phyloP scores from a whole-genome alignment of 208 protist genomes.

The Wallacemonas rigidus region DNA sequence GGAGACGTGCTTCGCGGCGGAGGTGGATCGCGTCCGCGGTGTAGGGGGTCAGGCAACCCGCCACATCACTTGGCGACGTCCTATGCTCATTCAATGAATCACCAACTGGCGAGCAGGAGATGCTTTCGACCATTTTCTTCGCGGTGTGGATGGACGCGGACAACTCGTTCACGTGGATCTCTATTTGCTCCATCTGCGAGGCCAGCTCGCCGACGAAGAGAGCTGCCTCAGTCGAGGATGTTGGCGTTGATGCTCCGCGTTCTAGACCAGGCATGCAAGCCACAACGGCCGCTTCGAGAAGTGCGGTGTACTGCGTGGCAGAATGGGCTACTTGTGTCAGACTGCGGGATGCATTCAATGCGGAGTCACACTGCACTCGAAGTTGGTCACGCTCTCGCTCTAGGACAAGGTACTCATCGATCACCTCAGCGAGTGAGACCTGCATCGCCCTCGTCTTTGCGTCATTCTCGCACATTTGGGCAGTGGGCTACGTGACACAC shows the following conservation, averaged over 20 bases:
- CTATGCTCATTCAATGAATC: no score
- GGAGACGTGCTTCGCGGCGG: slow-evolving; percentile 20
- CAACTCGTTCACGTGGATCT: slow-evolving; percentile 1
- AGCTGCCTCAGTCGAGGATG: neutral
- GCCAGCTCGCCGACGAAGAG: slow-evolving; percentile 11
- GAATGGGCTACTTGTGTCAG: neutral
- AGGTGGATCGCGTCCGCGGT: neutral
- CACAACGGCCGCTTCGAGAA: slow-evolving; percentile 10
- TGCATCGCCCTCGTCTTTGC: slow-evolving; percentile 22
- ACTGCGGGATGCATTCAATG: neutral
- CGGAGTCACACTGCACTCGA: neutral
- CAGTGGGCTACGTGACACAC: no score
- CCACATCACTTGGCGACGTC: no score
- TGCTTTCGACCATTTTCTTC: neutral
- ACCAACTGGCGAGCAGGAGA: neutral
- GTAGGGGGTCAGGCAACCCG: no score
- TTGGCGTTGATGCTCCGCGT: neutral
- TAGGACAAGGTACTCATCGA: slow-evolving; percentile 78
- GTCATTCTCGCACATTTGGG: neutral
- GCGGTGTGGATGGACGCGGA: neutral
- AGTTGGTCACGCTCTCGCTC: slow-evolving; percentile 56
- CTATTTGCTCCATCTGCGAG: slow-evolving; percentile 8
- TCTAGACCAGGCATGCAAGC: neutral
- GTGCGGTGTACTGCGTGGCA: neutral
- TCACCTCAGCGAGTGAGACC: slow-evolving; percentile 61